Conservation (phyloP, 345 rosid species). For the Euphorbia pulcherrima region DNA sequence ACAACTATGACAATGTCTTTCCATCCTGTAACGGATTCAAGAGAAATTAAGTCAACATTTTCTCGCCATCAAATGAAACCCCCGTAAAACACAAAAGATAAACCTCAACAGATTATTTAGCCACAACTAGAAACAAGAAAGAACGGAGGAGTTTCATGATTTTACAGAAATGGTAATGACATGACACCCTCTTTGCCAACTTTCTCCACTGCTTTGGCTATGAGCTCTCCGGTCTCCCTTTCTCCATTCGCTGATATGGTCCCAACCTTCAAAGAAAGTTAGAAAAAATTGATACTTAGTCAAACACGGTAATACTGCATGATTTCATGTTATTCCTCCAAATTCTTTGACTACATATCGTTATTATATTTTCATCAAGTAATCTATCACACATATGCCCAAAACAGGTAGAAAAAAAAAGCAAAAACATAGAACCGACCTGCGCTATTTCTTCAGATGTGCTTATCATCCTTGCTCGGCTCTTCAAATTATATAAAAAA, state of each 20-base stretch:
- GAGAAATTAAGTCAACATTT: constrained; percentile 3
- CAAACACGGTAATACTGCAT: neutral
- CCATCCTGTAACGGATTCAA: constrained; percentile 56
- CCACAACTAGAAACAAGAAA: neutral
- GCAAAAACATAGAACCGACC: constrained; percentile 31
- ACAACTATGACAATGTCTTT: too few species aligned
- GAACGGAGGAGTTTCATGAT: neutral
- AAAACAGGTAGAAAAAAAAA: neutral
- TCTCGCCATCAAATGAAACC: constrained; percentile 9
- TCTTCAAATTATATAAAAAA: constrained; percentile 27
- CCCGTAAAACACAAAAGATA: neutral
- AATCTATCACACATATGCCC: neutral
- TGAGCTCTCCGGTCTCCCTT: constrained; percentile 88
- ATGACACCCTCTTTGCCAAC: constrained; percentile 98
- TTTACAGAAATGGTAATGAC: constrained; percentile 87
- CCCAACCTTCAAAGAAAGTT: constrained; percentile 36
- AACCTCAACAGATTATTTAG: neutral
- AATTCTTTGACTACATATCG: neutral
- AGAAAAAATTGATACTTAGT: neutral
- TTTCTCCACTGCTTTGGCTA: constrained; percentile 95
- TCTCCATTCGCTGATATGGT: constrained; percentile 97
- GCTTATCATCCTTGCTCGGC: constrained; percentile 29
- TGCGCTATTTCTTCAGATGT: constrained; percentile 93
- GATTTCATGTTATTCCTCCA: neutral
- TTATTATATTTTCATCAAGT: neutral